A percentile compares a stretch with the other conserved stretches of the same genome.
These are phyloP conservation scores for Talaromyces wortmannii DNA, from an alignment of 495 filamentous ascomycete species.

Conservation along the genomic window DNA sequence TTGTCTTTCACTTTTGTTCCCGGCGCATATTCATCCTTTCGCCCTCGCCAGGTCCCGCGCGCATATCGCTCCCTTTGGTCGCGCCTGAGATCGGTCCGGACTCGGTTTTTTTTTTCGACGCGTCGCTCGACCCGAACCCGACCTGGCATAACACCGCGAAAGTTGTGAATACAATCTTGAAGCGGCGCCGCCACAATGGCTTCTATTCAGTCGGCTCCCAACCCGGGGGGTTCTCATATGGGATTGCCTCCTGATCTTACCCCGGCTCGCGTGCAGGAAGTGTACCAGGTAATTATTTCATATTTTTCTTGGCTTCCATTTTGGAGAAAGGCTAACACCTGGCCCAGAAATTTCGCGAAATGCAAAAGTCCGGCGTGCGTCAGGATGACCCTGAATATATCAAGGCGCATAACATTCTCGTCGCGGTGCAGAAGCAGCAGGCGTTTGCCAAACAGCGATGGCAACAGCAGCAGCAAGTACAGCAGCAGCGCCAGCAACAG, in stretches of 20 bases:
- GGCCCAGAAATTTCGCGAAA: conserved; percentile 68
- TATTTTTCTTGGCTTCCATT: neutral
- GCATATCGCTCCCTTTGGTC: neutral
- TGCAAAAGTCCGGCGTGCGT: conserved; percentile 69
- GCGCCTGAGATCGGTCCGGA: neutral
- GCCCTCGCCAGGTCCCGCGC: neutral
- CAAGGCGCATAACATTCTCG: conserved; percentile 62
- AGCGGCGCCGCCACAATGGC: conserved; percentile 50
- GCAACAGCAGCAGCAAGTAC: conserved; percentile 30
- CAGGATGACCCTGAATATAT: conserved; percentile 73
- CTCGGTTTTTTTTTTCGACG: neutral
- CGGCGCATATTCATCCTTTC: neutral
- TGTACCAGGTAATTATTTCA: conserved; percentile 44
- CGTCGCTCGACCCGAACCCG: neutral
- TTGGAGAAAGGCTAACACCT: neutral
- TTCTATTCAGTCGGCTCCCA: conserved; percentile 65
- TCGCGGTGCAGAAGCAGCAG: conserved; percentile 52
- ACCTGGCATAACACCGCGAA: too few relatives aligned
- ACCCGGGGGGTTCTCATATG: conserved; percentile 53
- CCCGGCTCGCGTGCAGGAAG: conserved; percentile 55
- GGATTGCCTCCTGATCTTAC: conserved; percentile 49
- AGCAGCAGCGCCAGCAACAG: conserved; percentile 40
- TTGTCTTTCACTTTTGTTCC: neutral
- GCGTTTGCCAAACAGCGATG: conserved; percentile 39
- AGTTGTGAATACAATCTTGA: too few relatives aligned